These are phyloP conservation scores for Ogataea nonfermentans DNA, from an alignment of 805 yeast genomes.

Conservation along the genomic window DNA sequence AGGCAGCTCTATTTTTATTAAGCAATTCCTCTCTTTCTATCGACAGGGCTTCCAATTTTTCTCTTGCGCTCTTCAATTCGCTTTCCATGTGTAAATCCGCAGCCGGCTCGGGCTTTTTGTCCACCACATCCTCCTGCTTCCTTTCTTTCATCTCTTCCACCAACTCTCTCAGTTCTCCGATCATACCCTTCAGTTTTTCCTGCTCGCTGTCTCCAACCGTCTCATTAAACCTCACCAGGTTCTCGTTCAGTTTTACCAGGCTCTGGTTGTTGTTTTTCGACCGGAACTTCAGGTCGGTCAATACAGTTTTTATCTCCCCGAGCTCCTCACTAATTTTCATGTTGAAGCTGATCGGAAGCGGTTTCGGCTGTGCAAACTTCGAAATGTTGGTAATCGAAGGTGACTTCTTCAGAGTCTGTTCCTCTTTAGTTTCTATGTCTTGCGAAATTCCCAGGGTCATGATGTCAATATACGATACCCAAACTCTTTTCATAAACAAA, in stretches of 20 bases:
- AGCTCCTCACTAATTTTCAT: slow-evolving; percentile 24
- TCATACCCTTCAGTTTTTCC: not conserved
- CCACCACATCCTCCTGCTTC: not conserved
- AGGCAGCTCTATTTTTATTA: slow-evolving; percentile 4
- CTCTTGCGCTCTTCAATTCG: not conserved
- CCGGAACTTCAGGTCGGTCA: slow-evolving; percentile 22
- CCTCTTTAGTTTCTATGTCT: slow-evolving; percentile 3
- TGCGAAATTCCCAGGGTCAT: slow-evolving; percentile 10
- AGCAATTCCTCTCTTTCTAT: slow-evolving; percentile 1
- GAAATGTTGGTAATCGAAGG: slow-evolving; percentile 23
- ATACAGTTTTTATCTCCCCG: slow-evolving; percentile 15
- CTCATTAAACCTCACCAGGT: slow-evolving; percentile 20
- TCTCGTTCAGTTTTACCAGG: slow-evolving; percentile 21
- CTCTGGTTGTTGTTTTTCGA: slow-evolving; percentile 23
- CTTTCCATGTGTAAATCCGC: too few relatives aligned
- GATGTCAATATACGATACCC: slow-evolving; percentile 8
- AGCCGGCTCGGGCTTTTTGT: too few relatives aligned
- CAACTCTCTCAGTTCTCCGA: slow-evolving; percentile 1
- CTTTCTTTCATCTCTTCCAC: not conserved
- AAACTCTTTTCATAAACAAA: slow-evolving; percentile 14
- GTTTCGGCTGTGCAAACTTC: slow-evolving; percentile 23
- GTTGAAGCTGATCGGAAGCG: slow-evolving; percentile 22
- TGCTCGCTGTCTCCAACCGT: slow-evolving; percentile 7
- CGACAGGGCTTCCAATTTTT: slow-evolving; percentile 1
- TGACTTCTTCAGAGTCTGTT: slow-evolving; percentile 17